Evolutionary conservation across 2,329 filamentous ascomycete species (phyloP), one percentile per base, ranked within the genome.

Genomic region (Sporothrix sp.): DNA sequence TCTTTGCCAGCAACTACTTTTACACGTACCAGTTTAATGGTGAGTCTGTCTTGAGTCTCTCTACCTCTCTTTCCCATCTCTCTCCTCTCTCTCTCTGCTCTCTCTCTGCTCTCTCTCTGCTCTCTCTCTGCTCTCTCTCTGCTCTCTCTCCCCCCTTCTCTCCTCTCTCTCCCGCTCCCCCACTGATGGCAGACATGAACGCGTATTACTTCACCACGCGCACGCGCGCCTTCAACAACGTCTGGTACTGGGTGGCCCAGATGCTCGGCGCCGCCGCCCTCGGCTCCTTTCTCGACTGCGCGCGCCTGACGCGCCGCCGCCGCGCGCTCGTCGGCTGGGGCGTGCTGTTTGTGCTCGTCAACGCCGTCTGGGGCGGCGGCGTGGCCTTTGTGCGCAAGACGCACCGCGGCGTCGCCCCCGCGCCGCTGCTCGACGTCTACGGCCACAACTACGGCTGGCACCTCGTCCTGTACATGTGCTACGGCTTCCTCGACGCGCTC

Each of bases 21-120:
- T 87, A 87, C 66, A 80, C 81, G 51, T 91, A 90, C 64, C 86
- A 90, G 59, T 90, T 89, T 71, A 82, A 84, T 63, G 80, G 81
- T 48, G 14, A 14, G 42, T 38, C 13, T 20, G 3, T n/a, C n/a
- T n/a, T n/a, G n/a, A n/a, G n/a, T n/a, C n/a, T n/a, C n/a, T n/a
- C n/a, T n/a, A n/a, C n/a, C n/a, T n/a, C n/a, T n/a, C n/a, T n/a
- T n/a, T n/a, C n/a, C n/a, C n/a, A n/a, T n/a, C n/a, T n/a, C n/a
- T n/a, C n/a, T n/a, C n/a, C n/a, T n/a, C n/a, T n/a, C n/a, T n/a
- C n/a, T n/a, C n/a, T n/a, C n/a, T n/a, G n/a, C n/a, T n/a, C n/a
- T n/a, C n/a, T n/a, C n/a, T n/a, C n/a, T n/a, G n/a, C n/a, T n/a
- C n/a, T n/a, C n/a, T n/a, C n/a, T n/a, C n/a, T n/a, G n/a, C n/a